Base-by-base conservation (phyloP, 306 rosid genomes). In the Cucumis melo region DNA sequence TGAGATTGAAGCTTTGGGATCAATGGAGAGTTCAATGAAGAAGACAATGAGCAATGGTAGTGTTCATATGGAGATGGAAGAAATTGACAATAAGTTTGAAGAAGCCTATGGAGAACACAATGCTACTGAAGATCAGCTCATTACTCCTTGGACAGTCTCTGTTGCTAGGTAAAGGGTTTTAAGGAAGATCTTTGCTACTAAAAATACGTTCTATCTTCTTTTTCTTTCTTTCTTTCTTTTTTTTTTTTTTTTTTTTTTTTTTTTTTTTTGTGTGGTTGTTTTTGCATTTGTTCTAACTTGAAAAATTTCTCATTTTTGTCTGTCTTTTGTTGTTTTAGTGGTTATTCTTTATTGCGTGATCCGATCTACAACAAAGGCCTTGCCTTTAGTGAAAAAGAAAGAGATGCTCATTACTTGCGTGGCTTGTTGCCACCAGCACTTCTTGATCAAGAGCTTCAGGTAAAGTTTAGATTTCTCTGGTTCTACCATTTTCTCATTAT, bases 331-430 rank as follows among this genome's bases (percentile, higher is more conserved):
- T 87, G 74, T 82, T 57, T 55, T 89, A 93, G 98, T 81, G 98
- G 98, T 8, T 80, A 79, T 78, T 82, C 89, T 23, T 83, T 94
- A 80, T 77, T 94, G 89, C 89, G 97, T 56, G 97, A 94, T 85
- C 98, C 98, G 42, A 93, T 80, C 81, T 88, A 94, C 89, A 89
- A 94, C 93, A 94, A 94, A 79, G 98, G 98, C 10, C 91, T 94
- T 42, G 91, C 96, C 76, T 94, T 90, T 87, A 81, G 83, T 12
- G 97, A 89, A 85, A 87, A 80, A 29, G 97, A 94, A 80, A 90
- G 98, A 83, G 98, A 94, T 82, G 91, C 97, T 57, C 98, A 94
- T 84, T 94, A 91, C 87, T 68, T 94, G 80, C 97, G 97, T 23
- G 98, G 98, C 57, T 96, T 94, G 80, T 84, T 94, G 84, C 98